Base-by-base conservation (phyloP, 2,329 filamentous ascomycete species). In the Claviceps purpurea region DNA sequence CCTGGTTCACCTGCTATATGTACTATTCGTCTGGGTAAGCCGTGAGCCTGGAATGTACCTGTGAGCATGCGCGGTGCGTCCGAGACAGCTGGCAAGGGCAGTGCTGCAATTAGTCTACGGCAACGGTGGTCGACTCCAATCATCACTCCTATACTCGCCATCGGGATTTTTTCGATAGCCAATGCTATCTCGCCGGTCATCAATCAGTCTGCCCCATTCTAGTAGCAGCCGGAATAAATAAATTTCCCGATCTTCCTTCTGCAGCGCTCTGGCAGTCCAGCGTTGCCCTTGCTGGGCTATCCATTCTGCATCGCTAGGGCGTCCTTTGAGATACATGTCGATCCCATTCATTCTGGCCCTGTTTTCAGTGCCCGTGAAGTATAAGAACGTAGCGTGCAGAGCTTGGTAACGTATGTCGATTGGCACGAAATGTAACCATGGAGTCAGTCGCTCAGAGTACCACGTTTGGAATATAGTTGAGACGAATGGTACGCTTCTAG, bases 361-460 rank as follows among this genome's bases (percentile, higher is more conserved):
- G 18, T 59, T 60, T 52, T 74, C 69, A 5, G 79, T 71, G 0
- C 84, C 85, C 4, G 75, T 70, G 61, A 93, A 91, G 66, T 89
- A 93, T 0, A 84, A 78, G 51, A 90, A 66, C 0, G 83, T 87
- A 56, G 79, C 81, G 71, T 86, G 88, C 42, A 93, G 68, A 1
- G 78, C 85, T 55, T 89, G 85, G 20, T 86, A 79, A 3, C 87
- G 76, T 1, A 84, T 58, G 62, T 93, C 87, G 16, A 90, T 68
- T 8, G 88, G 88, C 1, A 91, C 82, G 59, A 89, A 93, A 63
- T 94, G 87, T 45, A 83, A 70, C 87, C 87, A 94, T 0, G 87
- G 79, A 53, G 75, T 77, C 16, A 93, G 67, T 5, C 88, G 78
- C 49, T 83, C 81, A 54, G 87, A 84, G 65, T 84, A 87, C 88